Evolutionary conservation across 371 early-diverging fungal species (phyloP), one percentile per base, ranked within the genome.

Genomic region (Parasitella parasitica): DNA sequence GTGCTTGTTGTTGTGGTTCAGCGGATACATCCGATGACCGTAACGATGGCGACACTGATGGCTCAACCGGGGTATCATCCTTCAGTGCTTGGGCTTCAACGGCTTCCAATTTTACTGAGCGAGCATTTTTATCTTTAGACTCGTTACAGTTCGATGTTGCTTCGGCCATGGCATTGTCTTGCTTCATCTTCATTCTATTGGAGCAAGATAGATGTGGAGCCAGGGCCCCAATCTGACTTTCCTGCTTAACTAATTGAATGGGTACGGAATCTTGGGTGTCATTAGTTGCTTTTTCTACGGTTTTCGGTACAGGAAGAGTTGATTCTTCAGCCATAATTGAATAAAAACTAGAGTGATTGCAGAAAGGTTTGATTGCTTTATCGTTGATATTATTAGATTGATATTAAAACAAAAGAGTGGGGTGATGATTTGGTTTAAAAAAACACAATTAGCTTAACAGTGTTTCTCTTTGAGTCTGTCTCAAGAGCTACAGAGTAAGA

Each of bases 21-120:
- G 28, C 49, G n/a, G 49, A 28, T 27, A 49, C 49, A 49, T 49
- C 43, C 43, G 43, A 43, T 43, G 43, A 22, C 22, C 18, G 22
- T 22, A 43, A 43, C 43, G 43, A 22, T 22, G 50, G 27, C 28
- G 50, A 49, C 26, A 28, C 6, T n/a, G 55, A 30, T 49, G 55
- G 57, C 22, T 57, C 57, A 37, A 57, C 57, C 34, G 38, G 64
- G 35, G 53, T 52, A 43, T 64, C 57, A 52, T 64, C 57, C 28
- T 51, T 39, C 22, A 32, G 30, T 20, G 49, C 46, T 34, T 34
- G 54, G 20, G 18, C 16, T 35, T n/a, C 16, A 28, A 57, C 18
- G 20, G 43, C 26, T 34, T 57, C 57, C 20, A 46, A 7, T 26
- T 57, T 57, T 4, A 57, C 28, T 18, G 12, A 3, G 13, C 34